Base-by-base conservation (phyloP, 106 monocot species). In the Dendrobium chrysotoxum region DNA sequence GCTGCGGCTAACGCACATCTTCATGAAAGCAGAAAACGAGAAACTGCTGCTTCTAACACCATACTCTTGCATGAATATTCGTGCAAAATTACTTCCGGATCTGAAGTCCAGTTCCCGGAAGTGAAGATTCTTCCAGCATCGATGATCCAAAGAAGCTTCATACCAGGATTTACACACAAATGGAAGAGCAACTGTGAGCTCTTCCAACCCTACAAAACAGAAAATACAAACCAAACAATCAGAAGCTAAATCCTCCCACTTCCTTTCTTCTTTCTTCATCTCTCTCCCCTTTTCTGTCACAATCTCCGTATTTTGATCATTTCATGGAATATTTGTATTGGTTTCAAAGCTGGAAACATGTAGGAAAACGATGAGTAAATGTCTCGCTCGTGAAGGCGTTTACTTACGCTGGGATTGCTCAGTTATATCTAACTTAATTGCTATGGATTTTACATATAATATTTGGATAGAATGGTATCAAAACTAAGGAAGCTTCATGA, bases 101-200 rank as follows among this genome's bases (percentile, higher is more conserved):
- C 66, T 21, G 40, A 80, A 80, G 17, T 68, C 40, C 9, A 80
- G 25, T 6, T 64, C 44, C 66, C 68, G 23, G 70, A 80, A 80
- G 80, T 80, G 46, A 23, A 80, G 80, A 41, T 41, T 12, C 46
- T 39, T 67, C 80, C 80, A 80, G 80, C 80, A 80, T 4, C 39
- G 80, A 0, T 31, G 80, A 67, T 80, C 68, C 45, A 70, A 25
- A 9, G 26, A 45, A 1, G 80, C 80, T 11, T 68, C 44, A 42
- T 30, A 46, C 80, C 80, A 80, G 17, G 80, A 67, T 67, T 30
- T 41, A 42, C 80, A 80, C 46, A 80, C 80, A 45, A 80, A 68
- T 15, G 80, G 80, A 12, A 80, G 16, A 25, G 38, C 12, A 1
- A 80, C 17, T 39, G 30, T 30, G 21, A 80, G 68, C 12, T 80